Evolutionary conservation across 75 land plant species (phyloP).

Genomic region (Pinus tabuliformis): DNA sequence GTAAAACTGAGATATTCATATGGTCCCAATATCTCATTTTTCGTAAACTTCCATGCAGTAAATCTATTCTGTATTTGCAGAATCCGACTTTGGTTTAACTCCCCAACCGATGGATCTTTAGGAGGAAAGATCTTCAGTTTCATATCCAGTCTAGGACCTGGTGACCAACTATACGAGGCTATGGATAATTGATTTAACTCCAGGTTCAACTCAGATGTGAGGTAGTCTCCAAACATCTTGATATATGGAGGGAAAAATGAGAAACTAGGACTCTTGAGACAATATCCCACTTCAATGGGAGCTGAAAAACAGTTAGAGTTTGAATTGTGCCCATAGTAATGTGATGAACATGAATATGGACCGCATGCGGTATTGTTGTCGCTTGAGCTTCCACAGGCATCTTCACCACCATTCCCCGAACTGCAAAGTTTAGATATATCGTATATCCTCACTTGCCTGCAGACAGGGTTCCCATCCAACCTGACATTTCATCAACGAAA

Average conservation of each 20-base stretch:
- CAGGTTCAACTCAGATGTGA: conserved; percentile 40
- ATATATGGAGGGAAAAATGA: conserved; percentile 43
- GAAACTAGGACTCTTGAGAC: conserved; percentile 83
- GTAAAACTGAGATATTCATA: conserved; percentile 60
- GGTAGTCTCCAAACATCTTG: conserved; percentile 33
- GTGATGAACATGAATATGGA: conserved; percentile 9
- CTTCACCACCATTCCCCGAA: not conserved
- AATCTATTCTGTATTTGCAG: conserved; percentile 31
- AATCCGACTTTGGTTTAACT: conserved; percentile 48
- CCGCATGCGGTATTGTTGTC: conserved; percentile 4
- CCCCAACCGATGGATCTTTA: not conserved
- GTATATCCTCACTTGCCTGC: conserved; percentile 14
- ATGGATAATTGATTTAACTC: conserved; percentile 35
- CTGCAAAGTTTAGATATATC: conserved; percentile 12
- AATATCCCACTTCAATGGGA: conserved; percentile 43
- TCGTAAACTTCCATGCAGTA: conserved; percentile 47
- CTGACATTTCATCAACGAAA: conserved; percentile 15
- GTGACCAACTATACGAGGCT: conserved; percentile 33
- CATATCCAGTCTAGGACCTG: conserved; percentile 71
- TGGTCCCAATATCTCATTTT: conserved; percentile 67
- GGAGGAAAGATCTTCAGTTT: conserved; percentile 56
- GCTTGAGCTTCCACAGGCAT: not conserved
- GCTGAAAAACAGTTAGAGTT: conserved; percentile 22
- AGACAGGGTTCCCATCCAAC: conserved; percentile 38
- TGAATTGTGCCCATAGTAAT: conserved; percentile 18